A percentile compares a stretch with the other conserved stretches of the same genome.
phyloP scores from a whole-genome alignment of 306 rosid species.

The Cucumis hystrix region DNA sequence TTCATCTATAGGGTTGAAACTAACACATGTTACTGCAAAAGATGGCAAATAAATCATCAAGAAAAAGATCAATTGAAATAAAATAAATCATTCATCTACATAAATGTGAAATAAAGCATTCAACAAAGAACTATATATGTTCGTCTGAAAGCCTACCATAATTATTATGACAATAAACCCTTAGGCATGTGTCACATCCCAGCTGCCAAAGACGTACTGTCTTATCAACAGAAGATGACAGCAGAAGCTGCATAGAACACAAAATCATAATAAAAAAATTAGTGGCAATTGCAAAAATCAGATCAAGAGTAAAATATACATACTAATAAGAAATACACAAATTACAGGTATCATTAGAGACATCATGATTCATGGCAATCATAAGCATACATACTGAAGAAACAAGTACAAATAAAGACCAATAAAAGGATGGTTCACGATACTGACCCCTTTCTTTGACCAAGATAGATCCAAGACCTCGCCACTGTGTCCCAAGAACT shows the following conservation, averaged over 20 bases:
- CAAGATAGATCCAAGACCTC: constrained; percentile 81
- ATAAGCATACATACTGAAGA: neutral
- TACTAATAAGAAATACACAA: neutral
- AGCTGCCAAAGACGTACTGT: constrained; percentile 86
- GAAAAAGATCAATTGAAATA: neutral
- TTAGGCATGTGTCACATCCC: constrained; percentile 43
- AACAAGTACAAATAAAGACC: neutral
- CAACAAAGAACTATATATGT: neutral
- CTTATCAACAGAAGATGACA: constrained; percentile 76
- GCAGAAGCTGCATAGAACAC: constrained; percentile 43
- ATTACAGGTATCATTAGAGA: neutral
- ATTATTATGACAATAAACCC: constrained; percentile 60
- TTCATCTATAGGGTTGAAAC: constrained; percentile 69
- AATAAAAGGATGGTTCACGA: neutral
- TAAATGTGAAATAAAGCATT: constrained; percentile 12
- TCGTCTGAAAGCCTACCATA: constrained; percentile 38
- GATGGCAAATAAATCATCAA: constrained; percentile 12
- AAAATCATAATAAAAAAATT: neutral
- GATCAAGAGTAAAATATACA: neutral
- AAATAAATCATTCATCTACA: neutral
- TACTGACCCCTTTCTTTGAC: constrained; percentile 38
- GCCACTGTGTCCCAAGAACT: constrained; percentile 52
- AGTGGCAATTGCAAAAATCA: neutral
- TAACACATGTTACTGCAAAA: constrained; percentile 69
- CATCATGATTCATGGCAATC: neutral